These are phyloP conservation scores for Licmophora abbreviata DNA, from an alignment of 108 stramenopile species.

Conservation along the genomic window DNA sequence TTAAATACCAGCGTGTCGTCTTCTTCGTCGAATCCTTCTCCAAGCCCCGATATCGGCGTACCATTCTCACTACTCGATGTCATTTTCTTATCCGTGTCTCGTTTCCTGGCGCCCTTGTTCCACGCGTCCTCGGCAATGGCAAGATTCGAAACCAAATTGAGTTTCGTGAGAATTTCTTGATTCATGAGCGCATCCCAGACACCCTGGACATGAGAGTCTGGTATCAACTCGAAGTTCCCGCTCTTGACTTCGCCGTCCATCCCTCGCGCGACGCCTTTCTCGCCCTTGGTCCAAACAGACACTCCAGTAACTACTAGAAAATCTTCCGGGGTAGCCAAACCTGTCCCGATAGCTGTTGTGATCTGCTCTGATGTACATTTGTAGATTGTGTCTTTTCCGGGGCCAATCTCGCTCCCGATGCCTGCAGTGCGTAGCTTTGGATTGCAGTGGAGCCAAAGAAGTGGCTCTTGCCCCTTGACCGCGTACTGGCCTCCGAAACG, in stretches of 20 bases:
- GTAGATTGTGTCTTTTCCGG: constrained; percentile 42
- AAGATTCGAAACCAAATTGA: constrained; percentile 38
- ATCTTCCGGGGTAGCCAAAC: constrained; percentile 45
- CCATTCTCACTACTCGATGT: constrained; percentile 2
- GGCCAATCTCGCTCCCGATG: constrained; percentile 38
- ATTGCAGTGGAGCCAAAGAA: constrained; percentile 68
- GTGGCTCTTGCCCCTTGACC: constrained; percentile 43
- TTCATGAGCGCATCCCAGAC: constrained; percentile 40
- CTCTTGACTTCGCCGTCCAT: constrained; percentile 51
- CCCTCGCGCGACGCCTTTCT: constrained; percentile 32
- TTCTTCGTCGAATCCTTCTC: constrained; percentile 73
- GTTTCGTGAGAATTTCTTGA: constrained; percentile 43
- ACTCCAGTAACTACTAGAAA: constrained; percentile 62
- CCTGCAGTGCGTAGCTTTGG: constrained; percentile 32
- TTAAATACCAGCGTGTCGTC: constrained; percentile 67
- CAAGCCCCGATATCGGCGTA: constrained; percentile 34
- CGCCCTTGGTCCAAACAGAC: constrained; percentile 49
- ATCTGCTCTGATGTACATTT: constrained; percentile 62
- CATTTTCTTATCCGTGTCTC: background rate
- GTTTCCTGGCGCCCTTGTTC: constrained; percentile 16
- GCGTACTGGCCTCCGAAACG: constrained; percentile 74
- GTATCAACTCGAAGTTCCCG: constrained; percentile 56
- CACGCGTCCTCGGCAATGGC: constrained; percentile 41
- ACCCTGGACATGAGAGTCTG: constrained; percentile 17
- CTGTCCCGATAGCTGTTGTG: constrained; percentile 36